phyloP scores from a whole-genome alignment of 495 filamentous ascomycete species.

The Penicillium dipodomyicola region DNA sequence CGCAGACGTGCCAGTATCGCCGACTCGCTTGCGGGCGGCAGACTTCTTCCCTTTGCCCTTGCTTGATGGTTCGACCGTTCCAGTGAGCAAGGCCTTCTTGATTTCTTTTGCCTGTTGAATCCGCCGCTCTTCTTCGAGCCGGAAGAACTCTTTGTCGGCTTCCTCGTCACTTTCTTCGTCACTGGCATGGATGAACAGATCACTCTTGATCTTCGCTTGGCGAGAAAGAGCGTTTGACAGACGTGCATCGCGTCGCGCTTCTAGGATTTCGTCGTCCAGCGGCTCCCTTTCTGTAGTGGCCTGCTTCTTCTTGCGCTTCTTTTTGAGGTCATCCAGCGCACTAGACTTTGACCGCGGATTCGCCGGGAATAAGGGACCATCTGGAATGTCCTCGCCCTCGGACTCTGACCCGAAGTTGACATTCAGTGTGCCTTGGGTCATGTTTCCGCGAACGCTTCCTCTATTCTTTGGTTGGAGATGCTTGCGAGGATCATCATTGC shows the following conservation, averaged over 20 bases:
- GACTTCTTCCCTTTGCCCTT: conserved; percentile 23
- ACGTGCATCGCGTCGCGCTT: conserved; percentile 54
- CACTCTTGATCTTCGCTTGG: conserved; percentile 75
- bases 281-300: conserved; percentile 36
- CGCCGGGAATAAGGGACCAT: conserved; percentile 70
- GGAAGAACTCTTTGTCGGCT: conserved; percentile 67
- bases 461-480: conserved; percentile 70
- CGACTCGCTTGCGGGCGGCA: conserved; percentile 35
- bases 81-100: conserved; percentile 51
- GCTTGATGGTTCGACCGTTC: conserved; percentile 48
- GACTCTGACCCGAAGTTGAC: conserved; percentile 64
- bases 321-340: conserved; percentile 50
- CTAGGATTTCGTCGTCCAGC: conserved; percentile 49
- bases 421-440: conserved; percentile 31
- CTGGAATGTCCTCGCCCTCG: conserved; percentile 54
- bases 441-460: conserved; percentile 39
- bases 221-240: conserved; percentile 60
- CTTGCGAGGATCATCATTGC: conserved; percentile 64
- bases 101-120: conserved; percentile 49
- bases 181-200: conserved; percentile 71
- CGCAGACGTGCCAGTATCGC: conserved; percentile 21
- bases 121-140: conserved; percentile 58
- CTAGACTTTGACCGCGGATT: conserved; percentile 45
- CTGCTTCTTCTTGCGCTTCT: conserved; percentile 51
- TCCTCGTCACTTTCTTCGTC: conserved; percentile 78